Evolutionary conservation across 495 filamentous ascomycete species (phyloP).

Genomic region (Xylaria nigripes): DNA sequence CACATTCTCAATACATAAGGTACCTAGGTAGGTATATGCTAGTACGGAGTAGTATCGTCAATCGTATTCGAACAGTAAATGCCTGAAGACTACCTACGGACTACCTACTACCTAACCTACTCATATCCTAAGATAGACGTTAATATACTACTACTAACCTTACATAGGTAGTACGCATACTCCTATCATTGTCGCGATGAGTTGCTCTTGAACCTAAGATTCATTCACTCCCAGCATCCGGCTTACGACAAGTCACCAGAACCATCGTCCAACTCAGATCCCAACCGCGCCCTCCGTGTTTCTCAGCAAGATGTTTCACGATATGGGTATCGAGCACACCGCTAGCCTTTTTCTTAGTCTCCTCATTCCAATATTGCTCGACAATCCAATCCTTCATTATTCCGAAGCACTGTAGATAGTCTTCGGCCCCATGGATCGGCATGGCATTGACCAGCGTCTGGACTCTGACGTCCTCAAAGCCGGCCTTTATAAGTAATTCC

Average conservation of each 20-base stretch:
- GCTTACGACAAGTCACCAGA: conserved; percentile 28
- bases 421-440: conserved; percentile 22
- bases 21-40: too few species aligned
- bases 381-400: conserved; percentile 35
- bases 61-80: too few species aligned
- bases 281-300: conserved; percentile 30
- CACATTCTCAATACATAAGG: too few species aligned
- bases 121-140: too few species aligned
- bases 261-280: conserved; percentile 27
- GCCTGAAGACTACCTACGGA: too few species aligned
- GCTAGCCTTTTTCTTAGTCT: conserved; percentile 25
- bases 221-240: background rate
- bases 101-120: too few species aligned
- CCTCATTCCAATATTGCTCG: conserved; percentile 30
- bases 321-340: conserved; percentile 28
- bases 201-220: background rate
- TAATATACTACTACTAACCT: too few species aligned
- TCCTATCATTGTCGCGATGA: too few species aligned
- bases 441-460: conserved; percentile 20
- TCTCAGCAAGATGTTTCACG: conserved; percentile 28
- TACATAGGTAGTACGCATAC: too few species aligned
- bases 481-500: conserved; percentile 20
- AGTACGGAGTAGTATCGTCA: too few species aligned
- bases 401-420: conserved; percentile 22
- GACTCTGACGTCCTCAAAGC: conserved; percentile 29